These are phyloP conservation scores for Diplosphaera chodatii DNA, from an alignment of 139 green algal genomes.

Conservation along the genomic window DNA sequence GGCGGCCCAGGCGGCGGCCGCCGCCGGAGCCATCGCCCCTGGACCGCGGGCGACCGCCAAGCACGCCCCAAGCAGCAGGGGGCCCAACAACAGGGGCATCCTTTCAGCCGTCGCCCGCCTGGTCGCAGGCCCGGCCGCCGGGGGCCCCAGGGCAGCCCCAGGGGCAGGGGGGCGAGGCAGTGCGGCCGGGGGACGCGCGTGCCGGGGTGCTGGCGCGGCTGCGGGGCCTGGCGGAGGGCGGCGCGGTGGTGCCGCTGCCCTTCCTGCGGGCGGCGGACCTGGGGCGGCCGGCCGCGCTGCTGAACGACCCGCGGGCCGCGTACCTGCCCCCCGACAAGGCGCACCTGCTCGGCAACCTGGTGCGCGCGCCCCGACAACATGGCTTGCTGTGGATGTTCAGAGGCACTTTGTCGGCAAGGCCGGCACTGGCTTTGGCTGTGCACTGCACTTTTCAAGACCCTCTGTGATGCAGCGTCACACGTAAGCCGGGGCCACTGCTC, in stretches of 20 bases:
- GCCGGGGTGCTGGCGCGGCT: conserved; percentile 16
- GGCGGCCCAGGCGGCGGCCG: too few relatives aligned
- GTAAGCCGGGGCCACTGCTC: too few relatives aligned
- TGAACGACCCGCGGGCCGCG: conserved; percentile 20
- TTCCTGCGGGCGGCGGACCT: conserved; percentile 63
- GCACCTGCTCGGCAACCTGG: neutral
- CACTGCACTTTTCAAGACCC: too few relatives aligned
- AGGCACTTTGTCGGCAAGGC: neutral
- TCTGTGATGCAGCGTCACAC: too few relatives aligned
- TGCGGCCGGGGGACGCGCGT: too few relatives aligned
- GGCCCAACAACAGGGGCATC: too few relatives aligned
- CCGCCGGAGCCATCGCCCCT: neutral
- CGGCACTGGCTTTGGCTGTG: too few relatives aligned
- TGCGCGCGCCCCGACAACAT: neutral
- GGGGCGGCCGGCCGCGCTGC: conserved; percentile 46
- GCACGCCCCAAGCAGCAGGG: neutral
- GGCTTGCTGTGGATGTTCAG: neutral
- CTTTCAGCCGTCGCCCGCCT: too few relatives aligned
- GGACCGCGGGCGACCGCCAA: too few relatives aligned
- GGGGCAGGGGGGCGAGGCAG: too few relatives aligned
- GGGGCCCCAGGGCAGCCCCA: too few relatives aligned
- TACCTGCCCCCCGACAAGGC: neutral
- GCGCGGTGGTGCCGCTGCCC: conserved; percentile 70
- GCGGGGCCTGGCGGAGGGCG: conserved; percentile 52
- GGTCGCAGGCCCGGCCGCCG: too few relatives aligned